phyloP scores from a whole-genome alignment of 148 eudicot genomes.

The Rhododendron ferrugineum region DNA sequence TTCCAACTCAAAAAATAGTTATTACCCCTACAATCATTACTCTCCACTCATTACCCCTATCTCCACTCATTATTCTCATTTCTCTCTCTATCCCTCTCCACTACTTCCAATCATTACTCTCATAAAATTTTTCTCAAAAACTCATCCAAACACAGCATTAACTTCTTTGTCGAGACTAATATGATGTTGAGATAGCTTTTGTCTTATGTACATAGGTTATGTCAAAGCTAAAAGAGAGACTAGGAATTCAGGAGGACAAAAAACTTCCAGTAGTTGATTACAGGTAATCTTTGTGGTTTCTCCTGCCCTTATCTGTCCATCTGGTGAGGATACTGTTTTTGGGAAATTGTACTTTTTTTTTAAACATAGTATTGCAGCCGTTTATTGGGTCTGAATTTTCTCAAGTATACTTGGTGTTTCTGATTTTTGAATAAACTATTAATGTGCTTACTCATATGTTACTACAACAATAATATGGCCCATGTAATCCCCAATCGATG shows the following conservation, averaged over 20 bases:
- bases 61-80: no score
- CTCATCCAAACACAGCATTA: no score
- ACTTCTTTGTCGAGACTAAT: background rate
- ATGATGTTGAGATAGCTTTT: background rate
- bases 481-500: background rate
- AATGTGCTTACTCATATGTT: background rate
- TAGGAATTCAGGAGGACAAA: constrained; percentile 46
- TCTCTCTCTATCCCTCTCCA: no score
- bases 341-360: background rate
- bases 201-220: constrained; percentile 38
- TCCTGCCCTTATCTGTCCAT: background rate
- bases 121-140: no score
- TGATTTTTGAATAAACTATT: background rate
- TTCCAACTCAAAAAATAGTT: no score
- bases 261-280: constrained; percentile 74
- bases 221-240: constrained; percentile 59
- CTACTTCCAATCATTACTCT: no score
- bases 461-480: background rate
- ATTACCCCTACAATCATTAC: no score
- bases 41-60: no score
- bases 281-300: constrained; percentile 32
- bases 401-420: background rate
- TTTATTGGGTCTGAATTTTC: background rate
- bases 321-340: background rate
- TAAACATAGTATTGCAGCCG: no score